phyloP scores from a whole-genome alignment of 2,329 filamentous ascomycete species.

The Calonectria leucothoes region DNA sequence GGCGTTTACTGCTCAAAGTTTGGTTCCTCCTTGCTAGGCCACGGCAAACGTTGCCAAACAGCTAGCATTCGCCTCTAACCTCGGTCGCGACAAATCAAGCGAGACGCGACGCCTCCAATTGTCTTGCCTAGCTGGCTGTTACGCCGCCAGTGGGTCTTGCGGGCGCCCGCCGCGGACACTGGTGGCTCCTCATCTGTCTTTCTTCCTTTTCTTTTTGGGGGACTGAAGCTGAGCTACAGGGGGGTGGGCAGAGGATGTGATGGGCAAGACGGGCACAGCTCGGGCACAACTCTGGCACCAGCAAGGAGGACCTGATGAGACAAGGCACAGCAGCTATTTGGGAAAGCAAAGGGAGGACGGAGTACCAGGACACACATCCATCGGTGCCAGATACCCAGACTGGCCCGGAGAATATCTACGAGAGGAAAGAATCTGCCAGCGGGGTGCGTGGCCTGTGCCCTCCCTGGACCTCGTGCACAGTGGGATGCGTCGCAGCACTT shows the following conservation, averaged over 20 bases:
- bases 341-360: neutral
- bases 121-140: neutral
- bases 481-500: slow-evolving; percentile 9
- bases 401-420: slow-evolving; percentile 14
- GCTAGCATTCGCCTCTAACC: neutral
- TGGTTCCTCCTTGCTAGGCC: neutral
- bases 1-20: neutral
- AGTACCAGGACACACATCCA: slow-evolving; percentile 6
- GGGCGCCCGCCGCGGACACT: neutral
- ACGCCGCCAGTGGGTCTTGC: neutral
- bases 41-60: neutral
- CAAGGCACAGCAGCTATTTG: neutral
- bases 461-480: slow-evolving; percentile 1
- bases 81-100: neutral
- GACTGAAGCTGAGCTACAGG: neutral
- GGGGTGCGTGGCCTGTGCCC: slow-evolving; percentile 12
- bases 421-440: slow-evolving; percentile 25
- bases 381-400: slow-evolving; percentile 5
- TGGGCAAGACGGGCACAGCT: neutral
- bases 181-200: neutral
- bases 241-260: neutral
- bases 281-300: neutral
- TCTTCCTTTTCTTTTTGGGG: neutral
- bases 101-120: neutral
- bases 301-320: neutral